Percentiles rank a stretch among this genome's conserved stretches.
These are phyloP conservation scores for Micractinium sp. DNA, from an alignment of 139 green algal genomes.

Conservation along the genomic window DNA sequence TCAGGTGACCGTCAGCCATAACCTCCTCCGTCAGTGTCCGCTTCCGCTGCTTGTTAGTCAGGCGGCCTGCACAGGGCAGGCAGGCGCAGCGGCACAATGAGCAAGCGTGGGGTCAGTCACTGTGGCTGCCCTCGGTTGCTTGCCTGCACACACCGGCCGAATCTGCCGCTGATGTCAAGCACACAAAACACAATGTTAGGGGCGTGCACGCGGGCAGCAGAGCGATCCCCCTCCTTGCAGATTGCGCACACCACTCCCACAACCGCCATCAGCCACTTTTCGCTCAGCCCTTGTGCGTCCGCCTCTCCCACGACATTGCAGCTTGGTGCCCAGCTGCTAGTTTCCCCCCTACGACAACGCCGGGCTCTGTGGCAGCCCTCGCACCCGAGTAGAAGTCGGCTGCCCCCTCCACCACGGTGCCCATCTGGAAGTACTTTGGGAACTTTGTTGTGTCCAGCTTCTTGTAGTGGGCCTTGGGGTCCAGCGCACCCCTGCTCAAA, in stretches of 20 bases:
- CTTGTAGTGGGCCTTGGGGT: slow-evolving; percentile 88
- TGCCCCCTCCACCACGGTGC: slow-evolving; percentile 44
- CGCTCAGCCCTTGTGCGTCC: neutral
- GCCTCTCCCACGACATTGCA: neutral
- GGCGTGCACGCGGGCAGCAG: no score
- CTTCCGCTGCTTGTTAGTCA: slow-evolving; percentile 80
- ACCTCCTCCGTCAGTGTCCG: slow-evolving; percentile 67
- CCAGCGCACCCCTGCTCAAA: slow-evolving; percentile 61
- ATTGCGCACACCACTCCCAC: neutral
- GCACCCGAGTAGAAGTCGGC: slow-evolving; percentile 61
- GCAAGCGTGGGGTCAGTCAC: no score
- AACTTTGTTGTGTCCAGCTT: slow-evolving; percentile 74
- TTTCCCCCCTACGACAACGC: no score
- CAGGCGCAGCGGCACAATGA: no score
- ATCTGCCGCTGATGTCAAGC: no score
- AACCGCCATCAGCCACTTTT: neutral
- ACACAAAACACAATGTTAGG: no score
- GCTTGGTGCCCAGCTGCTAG: no score
- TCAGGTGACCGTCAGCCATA: slow-evolving; percentile 70
- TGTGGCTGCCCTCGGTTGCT: no score
- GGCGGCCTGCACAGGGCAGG: slow-evolving; percentile 52
- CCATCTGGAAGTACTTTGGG: slow-evolving; percentile 73
- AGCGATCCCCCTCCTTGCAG: neutral
- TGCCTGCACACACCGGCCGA: no score
- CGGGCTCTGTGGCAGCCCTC: neutral